These are phyloP conservation scores for Cyclocybe aegerita DNA, from an alignment of 768 basidiomycete genomes.

Conservation along the genomic window DNA sequence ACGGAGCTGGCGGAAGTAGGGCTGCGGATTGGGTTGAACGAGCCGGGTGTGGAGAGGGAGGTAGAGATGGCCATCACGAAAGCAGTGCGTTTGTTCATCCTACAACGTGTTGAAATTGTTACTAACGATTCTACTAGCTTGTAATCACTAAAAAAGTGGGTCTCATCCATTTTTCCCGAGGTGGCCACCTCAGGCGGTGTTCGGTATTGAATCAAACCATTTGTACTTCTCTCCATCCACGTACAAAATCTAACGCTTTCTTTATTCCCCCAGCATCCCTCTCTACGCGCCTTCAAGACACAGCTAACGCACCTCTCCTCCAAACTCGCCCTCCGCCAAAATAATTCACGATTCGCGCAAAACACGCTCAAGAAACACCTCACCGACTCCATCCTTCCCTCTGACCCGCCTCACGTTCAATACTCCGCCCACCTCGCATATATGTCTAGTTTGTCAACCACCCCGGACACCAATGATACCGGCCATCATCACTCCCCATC, in stretches of 20 bases:
- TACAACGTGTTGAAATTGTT: neutral
- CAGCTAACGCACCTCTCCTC: slow-evolving; percentile 65
- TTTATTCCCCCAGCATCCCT: slow-evolving; percentile 66
- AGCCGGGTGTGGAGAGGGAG: slow-evolving; percentile 57
- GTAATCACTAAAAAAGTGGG: slow-evolving; percentile 60
- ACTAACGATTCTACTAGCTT: slow-evolving; percentile 30
- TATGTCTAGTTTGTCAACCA: slow-evolving; percentile 36
- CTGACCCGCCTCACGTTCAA: slow-evolving; percentile 50
- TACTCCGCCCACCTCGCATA: slow-evolving; percentile 59
- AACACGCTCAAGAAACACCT: slow-evolving; percentile 56
- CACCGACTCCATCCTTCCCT: slow-evolving; percentile 37
- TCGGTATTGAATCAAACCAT: too few relatives aligned
- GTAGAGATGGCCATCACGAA: slow-evolving; percentile 70
- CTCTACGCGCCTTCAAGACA: slow-evolving; percentile 58
- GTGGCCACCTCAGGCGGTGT: too few relatives aligned
- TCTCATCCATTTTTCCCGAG: too few relatives aligned
- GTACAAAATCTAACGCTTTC: neutral
- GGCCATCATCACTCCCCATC: slow-evolving; percentile 5
- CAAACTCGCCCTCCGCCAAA: slow-evolving; percentile 49
- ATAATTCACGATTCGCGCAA: slow-evolving; percentile 61
- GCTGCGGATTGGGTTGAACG: slow-evolving; percentile 47
- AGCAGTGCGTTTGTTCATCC: slow-evolving; percentile 48
- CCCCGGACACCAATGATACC: slow-evolving; percentile 14
- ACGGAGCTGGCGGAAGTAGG: slow-evolving; percentile 70
- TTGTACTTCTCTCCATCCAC: neutral